These are phyloP conservation scores for Tuber melanosporum DNA, from an alignment of 495 filamentous ascomycete species.

Conservation along the genomic window DNA sequence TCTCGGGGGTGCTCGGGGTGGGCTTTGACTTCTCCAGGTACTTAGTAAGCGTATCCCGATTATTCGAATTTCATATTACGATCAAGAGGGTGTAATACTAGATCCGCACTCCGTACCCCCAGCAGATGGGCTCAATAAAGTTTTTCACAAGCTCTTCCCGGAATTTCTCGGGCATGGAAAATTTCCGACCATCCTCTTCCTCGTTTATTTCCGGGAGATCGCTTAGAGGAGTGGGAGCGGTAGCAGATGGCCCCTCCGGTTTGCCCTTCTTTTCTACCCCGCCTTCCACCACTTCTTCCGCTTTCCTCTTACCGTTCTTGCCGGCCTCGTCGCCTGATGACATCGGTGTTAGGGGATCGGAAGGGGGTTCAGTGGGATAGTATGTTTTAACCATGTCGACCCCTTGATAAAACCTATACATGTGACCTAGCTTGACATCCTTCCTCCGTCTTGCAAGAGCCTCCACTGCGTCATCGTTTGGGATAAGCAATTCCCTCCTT, in stretches of 20 bases:
- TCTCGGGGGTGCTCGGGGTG: conserved; percentile 36
- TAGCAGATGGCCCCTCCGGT: conserved; percentile 15
- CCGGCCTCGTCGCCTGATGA: conserved; percentile 24
- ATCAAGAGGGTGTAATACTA: conserved; percentile 35
- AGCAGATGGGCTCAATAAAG: conserved; percentile 42
- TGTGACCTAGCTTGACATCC: conserved; percentile 39
- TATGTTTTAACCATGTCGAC: conserved; percentile 37
- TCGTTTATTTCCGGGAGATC: background rate
- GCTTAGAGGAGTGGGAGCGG: conserved; percentile 3
- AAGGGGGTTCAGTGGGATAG: conserved; percentile 19
- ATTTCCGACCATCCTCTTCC: conserved; percentile 7
- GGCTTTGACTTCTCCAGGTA: conserved; percentile 17
- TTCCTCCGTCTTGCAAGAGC: conserved; percentile 35
- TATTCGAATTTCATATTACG: background rate
- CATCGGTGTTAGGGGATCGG: conserved; percentile 1
- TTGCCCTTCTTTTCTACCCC: conserved; percentile 29
- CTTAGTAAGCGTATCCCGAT: background rate
- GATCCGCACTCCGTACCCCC: conserved; percentile 41
- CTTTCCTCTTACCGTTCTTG: conserved; percentile 27
- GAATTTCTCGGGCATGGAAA: conserved; percentile 41
- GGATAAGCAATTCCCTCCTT: conserved; percentile 33
- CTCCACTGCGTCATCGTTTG: conserved; percentile 32
- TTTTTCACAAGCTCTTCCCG: conserved; percentile 42
- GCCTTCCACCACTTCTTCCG: conserved; percentile 23
- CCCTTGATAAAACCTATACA: conserved; percentile 40